Percentiles rank a stretch among this genome's conserved stretches.
Conservation (phyloP, 345 rosid species). For the Eucalyptus guilfoylei region DNA sequence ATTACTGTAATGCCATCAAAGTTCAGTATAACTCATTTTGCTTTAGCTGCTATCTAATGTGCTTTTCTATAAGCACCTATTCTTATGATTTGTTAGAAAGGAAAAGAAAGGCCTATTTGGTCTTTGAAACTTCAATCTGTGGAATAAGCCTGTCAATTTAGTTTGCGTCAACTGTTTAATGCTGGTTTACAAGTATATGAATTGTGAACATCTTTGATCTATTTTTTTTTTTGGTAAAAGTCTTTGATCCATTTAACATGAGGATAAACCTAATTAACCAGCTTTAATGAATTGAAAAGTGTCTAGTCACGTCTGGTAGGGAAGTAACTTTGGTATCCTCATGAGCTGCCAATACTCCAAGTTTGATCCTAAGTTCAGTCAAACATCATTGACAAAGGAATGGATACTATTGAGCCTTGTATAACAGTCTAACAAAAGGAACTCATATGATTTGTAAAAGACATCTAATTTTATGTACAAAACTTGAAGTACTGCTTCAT, state of each 20-base stretch:
- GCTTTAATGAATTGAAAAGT: background rate
- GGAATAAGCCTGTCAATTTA: background rate
- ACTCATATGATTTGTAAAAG: background rate
- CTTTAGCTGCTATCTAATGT: background rate
- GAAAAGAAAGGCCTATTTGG: background rate
- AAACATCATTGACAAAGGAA: background rate
- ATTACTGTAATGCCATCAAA: background rate
- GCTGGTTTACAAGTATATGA: background rate
- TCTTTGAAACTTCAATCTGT: background rate
- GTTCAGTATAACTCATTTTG: background rate
- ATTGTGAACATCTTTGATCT: background rate
- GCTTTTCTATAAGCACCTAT: background rate
- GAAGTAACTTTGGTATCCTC: background rate
- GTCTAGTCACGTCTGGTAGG: background rate
- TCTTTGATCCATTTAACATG: background rate
- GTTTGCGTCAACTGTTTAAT: background rate
- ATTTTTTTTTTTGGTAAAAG: no score
- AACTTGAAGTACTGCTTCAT: background rate
- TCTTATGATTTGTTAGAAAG: background rate
- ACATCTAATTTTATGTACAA: background rate
- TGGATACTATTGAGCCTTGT: background rate
- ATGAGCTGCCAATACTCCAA: background rate
- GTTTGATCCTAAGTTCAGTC: background rate
- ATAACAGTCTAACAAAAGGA: background rate
- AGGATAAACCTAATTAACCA: background rate